Evolutionary conservation across 352 stramenopile genomes (phyloP).

Genomic region (Phytophthora pinifolia): DNA sequence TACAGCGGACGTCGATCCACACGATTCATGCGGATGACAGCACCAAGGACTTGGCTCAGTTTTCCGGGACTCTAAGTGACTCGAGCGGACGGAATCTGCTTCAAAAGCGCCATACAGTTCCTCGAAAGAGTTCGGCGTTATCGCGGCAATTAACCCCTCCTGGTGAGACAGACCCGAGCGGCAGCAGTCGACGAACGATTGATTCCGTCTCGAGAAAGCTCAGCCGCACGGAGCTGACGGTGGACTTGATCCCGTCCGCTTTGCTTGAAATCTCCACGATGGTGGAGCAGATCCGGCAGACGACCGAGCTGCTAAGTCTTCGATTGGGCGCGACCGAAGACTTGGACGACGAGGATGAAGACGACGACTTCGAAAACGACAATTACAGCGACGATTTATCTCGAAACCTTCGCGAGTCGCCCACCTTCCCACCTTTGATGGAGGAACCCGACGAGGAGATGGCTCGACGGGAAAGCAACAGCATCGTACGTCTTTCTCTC

Average conservation of each 20-base stretch:
- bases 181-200: slow-evolving; percentile 14
- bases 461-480: slow-evolving; percentile 57
- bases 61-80: slow-evolving; percentile 10
- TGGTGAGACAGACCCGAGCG: slow-evolving; percentile 2
- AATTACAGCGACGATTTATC: slow-evolving; percentile 19
- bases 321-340: slow-evolving; percentile 33
- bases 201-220: slow-evolving; percentile 52
- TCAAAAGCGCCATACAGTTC: slow-evolving; percentile 11
- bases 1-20: slow-evolving; percentile 8
- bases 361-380: slow-evolving; percentile 44
- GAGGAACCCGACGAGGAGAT: slow-evolving; percentile 71
- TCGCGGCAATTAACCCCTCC: slow-evolving; percentile 8
- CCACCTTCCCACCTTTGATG: slow-evolving; percentile 35
- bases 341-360: slow-evolving; percentile 49
- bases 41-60: slow-evolving; percentile 32
- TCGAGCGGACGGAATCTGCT: slow-evolving; percentile 18
- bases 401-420: slow-evolving; percentile 7
- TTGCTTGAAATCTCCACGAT: slow-evolving; percentile 69
- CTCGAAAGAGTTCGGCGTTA: slow-evolving; percentile 6
- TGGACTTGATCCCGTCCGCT: slow-evolving; percentile 53
- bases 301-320: slow-evolving; percentile 54
- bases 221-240: slow-evolving; percentile 49
- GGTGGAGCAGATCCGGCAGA: slow-evolving; percentile 73
- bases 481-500: slow-evolving; percentile 28
- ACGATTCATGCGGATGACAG: slow-evolving; percentile 10